A percentile compares a stretch with the other conserved stretches of the same genome.
These are phyloP conservation scores for Sarocladium brachiariae DNA, from an alignment of 2,329 filamentous ascomycete genomes.

Conservation along the genomic window DNA sequence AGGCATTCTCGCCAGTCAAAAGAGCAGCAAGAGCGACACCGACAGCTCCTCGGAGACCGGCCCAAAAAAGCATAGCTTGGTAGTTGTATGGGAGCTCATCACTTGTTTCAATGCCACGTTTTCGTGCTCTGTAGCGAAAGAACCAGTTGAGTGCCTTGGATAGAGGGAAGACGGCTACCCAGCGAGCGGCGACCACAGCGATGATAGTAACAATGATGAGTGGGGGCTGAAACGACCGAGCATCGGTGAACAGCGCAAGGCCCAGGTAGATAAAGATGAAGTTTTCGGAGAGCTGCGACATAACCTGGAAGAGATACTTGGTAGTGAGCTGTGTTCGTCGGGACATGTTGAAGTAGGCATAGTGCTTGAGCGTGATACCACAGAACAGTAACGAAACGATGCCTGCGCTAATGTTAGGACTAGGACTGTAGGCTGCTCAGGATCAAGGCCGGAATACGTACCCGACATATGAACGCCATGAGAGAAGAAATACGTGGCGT, in stretches of 20 bases:
- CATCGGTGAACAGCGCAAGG: slow-evolving; percentile 88
- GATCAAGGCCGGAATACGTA: slow-evolving; percentile 38
- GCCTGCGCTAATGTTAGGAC: slow-evolving; percentile 40
- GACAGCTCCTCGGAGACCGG: slow-evolving; percentile 88
- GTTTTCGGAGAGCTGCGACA: slow-evolving; percentile 93
- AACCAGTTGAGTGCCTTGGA: slow-evolving; percentile 88
- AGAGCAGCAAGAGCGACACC: slow-evolving; percentile 91
- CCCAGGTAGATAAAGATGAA: slow-evolving; percentile 99
- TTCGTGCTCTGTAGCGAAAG: slow-evolving; percentile 75
- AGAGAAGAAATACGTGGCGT: slow-evolving; percentile 96
- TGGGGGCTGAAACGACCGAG: slow-evolving; percentile 84
- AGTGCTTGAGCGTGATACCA: slow-evolving; percentile 96
- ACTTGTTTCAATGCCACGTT: slow-evolving; percentile 60
- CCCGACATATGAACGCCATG: slow-evolving; percentile 94
- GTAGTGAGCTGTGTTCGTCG: slow-evolving; percentile 93
- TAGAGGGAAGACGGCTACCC: slow-evolving; percentile 90
- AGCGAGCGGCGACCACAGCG: slow-evolving; percentile 87
- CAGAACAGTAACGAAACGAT: slow-evolving; percentile 97
- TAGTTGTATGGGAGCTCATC: slow-evolving; percentile 93
- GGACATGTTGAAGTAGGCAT: slow-evolving; percentile 99
- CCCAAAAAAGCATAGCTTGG: slow-evolving; percentile 99
- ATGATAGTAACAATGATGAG: slow-evolving; percentile 90
- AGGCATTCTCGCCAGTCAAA: slow-evolving; percentile 72
- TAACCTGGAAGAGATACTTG: slow-evolving; percentile 93
- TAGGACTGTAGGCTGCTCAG: not conserved